phyloP scores from a whole-genome alignment of 345 rosid genomes.

The Salix arbutifolia region DNA sequence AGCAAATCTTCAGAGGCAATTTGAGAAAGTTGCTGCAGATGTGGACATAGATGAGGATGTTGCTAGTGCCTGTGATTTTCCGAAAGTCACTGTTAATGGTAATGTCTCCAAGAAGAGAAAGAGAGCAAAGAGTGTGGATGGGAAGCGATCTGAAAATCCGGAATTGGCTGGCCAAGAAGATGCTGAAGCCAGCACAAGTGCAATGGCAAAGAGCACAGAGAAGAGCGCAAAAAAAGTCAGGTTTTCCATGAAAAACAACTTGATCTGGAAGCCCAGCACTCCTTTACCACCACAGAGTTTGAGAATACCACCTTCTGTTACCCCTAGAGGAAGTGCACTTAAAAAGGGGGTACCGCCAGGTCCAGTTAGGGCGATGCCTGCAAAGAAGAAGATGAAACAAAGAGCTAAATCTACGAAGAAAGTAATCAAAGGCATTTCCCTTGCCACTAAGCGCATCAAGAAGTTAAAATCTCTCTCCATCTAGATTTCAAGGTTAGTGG shows the following conservation, averaged over 20 bases:
- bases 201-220: constrained; percentile 36
- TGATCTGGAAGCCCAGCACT: constrained; percentile 95
- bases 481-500: constrained; percentile 1
- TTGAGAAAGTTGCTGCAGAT: constrained; percentile 85
- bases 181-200: constrained; percentile 34
- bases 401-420: constrained; percentile 47
- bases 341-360: constrained; percentile 90
- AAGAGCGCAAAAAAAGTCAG: constrained; percentile 83
- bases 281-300: constrained; percentile 88
- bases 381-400: constrained; percentile 49
- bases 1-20: constrained; percentile 79
- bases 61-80: constrained; percentile 41
- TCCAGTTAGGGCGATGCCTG: constrained; percentile 62
- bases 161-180: constrained; percentile 30
- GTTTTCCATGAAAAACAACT: constrained; percentile 80
- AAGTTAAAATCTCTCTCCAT: constrained; percentile 43
- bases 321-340: constrained; percentile 97
- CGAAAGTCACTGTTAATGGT: constrained; percentile 30
- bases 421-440: constrained; percentile 38
- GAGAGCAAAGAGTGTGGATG: constrained; percentile 43
- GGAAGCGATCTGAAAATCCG: constrained; percentile 16
- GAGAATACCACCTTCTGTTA: constrained; percentile 89
- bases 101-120: constrained; percentile 62
- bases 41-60: constrained; percentile 39
- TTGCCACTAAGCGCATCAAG: constrained; percentile 46